A percentile compares a stretch with the other conserved stretches of the same genome.
Evolutionary conservation across 192 early-diverging fungal species (phyloP).

Genomic region (Podochytrium sp.): DNA sequence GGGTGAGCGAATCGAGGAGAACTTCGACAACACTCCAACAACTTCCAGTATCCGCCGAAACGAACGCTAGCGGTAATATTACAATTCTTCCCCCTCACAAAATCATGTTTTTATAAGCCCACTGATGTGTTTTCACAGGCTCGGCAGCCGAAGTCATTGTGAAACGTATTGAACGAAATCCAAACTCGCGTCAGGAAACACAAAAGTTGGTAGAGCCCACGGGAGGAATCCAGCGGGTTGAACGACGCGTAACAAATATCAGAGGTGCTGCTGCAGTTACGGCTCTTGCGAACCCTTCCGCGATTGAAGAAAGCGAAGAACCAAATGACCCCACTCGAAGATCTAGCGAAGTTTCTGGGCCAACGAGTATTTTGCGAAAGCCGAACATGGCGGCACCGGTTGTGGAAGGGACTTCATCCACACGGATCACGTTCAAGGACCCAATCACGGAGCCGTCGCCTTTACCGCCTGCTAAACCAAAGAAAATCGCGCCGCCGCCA

Average conservation of each 20-base stretch:
- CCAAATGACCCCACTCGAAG: not conserved
- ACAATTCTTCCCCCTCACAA: not conserved
- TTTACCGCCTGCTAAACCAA: not conserved
- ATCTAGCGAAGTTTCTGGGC: not conserved
- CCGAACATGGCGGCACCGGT: not conserved
- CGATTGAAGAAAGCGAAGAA: not conserved
- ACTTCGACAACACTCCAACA: no score
- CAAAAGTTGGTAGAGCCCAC: not conserved
- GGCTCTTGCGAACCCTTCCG: not conserved
- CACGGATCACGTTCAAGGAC: not conserved
- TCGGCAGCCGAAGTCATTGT: conserved; percentile 12
- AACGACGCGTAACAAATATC: not conserved
- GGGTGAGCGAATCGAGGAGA: no score
- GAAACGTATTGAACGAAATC: conserved; percentile 24
- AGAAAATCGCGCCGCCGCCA: not conserved
- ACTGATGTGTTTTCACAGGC: not conserved
- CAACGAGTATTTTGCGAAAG: conserved; percentile 23
- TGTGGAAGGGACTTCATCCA: not conserved
- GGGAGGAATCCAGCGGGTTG: conserved; percentile 7
- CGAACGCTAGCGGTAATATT: not conserved
- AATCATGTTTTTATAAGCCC: not conserved
- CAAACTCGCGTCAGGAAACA: conserved; percentile 5
- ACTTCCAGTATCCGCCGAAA: not conserved
- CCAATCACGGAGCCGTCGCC: not conserved
- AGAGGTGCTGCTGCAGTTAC: not conserved